A percentile compares a stretch with the other conserved stretches of the same genome.
Conservation (phyloP, 2,329 filamentous ascomycete genomes). For the Cladosporium sp. region DNA sequence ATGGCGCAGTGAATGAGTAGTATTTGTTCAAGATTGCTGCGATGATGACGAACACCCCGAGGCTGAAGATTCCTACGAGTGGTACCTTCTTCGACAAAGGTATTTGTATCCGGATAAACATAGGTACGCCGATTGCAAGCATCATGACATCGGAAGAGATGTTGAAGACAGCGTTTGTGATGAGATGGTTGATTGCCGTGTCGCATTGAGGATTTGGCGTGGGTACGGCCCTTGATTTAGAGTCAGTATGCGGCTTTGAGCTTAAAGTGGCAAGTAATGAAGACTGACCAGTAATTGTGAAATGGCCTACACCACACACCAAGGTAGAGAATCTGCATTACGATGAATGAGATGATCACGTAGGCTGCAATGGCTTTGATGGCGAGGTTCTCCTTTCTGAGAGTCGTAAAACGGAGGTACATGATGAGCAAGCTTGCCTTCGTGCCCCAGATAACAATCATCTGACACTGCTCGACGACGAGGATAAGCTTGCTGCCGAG, state of each 20-base stretch:
- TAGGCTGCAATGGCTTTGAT: constrained; percentile 33
- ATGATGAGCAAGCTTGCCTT: constrained; percentile 36
- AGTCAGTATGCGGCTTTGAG: neutral
- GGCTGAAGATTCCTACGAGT: constrained; percentile 52
- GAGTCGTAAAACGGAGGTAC: constrained; percentile 35
- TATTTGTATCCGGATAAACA: constrained; percentile 41
- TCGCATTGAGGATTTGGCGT: constrained; percentile 37
- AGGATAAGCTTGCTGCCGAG: constrained; percentile 37
- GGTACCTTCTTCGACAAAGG: constrained; percentile 49
- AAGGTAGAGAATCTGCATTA: constrained; percentile 39
- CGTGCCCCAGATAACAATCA: constrained; percentile 33
- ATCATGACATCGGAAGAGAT: constrained; percentile 45
- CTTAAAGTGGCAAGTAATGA: neutral
- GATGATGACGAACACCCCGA: constrained; percentile 55
- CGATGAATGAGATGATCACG: constrained; percentile 30
- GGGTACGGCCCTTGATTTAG: constrained; percentile 19
- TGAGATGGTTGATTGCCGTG: constrained; percentile 35
- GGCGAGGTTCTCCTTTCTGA: constrained; percentile 31
- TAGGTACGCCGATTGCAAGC: constrained; percentile 41
- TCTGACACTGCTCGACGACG: constrained; percentile 37
- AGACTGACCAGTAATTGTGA: constrained; percentile 33
- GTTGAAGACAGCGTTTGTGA: constrained; percentile 38
- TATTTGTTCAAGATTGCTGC: constrained; percentile 60
- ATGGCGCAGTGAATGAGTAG: constrained; percentile 57
- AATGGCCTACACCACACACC: constrained; percentile 39